Conservation (phyloP, 805 yeast genomes). For the Yarrowia sp. region DNA sequence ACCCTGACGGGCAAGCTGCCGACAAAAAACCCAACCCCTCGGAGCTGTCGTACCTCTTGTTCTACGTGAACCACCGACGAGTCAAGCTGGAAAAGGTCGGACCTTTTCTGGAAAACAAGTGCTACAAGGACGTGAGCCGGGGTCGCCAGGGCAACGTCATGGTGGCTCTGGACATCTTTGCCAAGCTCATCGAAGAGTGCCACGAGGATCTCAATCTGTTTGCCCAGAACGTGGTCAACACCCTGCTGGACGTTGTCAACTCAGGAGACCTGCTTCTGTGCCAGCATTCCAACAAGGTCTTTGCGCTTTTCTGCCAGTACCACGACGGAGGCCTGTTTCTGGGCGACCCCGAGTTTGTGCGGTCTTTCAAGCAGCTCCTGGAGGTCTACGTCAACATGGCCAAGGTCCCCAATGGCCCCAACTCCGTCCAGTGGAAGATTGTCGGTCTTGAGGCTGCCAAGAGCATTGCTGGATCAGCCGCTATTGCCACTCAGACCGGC, state of each 20-base stretch:
- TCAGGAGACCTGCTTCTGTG: conserved; percentile 68
- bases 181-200: conserved; percentile 75
- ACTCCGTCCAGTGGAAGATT: conserved; percentile 41
- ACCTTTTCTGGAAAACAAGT: conserved; percentile 66
- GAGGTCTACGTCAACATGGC: conserved; percentile 38
- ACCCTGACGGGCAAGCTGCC: conserved; percentile 83
- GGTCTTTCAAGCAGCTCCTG: conserved; percentile 53
- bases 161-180: conserved; percentile 76
- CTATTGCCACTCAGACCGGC: conserved; percentile 47
- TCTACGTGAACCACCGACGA: conserved; percentile 88
- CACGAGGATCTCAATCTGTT: conserved; percentile 83
- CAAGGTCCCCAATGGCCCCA: conserved; percentile 38
- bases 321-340: conserved; percentile 68
- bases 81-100: conserved; percentile 89
- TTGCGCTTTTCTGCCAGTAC: conserved; percentile 54
- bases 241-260: conserved; percentile 60
- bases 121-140: conserved; percentile 64
- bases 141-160: conserved; percentile 78
- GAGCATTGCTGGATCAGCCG: conserved; percentile 51
- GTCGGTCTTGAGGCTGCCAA: conserved; percentile 57
- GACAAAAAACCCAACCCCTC: conserved; percentile 94
- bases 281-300: conserved; percentile 51
- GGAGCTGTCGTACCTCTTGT: conserved; percentile 84
- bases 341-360: conserved; percentile 67
- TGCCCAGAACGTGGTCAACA: conserved; percentile 69